Percentiles rank a stretch among this genome's conserved stretches.
Conservation (phyloP, 805 yeast genomes). For the Teunomyces atbi region DNA sequence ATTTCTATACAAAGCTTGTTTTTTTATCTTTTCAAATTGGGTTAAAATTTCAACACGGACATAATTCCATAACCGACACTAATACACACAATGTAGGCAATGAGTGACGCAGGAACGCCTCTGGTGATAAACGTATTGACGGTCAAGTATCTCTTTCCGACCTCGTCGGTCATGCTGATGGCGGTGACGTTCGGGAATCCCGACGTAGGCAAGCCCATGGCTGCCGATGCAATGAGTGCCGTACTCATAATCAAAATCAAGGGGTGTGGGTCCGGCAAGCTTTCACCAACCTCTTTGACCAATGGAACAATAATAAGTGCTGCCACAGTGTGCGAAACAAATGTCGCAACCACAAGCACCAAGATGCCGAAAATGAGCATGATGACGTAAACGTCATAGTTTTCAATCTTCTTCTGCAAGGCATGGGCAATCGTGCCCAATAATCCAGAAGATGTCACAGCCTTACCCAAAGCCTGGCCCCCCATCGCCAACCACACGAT, state of each 20-base stretch:
- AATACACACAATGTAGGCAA: conserved; percentile 69
- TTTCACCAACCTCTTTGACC: conserved; percentile 83
- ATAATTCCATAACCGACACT: conserved; percentile 78
- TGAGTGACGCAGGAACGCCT: conserved; percentile 84
- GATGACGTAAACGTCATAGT: conserved; percentile 44
- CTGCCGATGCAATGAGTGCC: conserved; percentile 79
- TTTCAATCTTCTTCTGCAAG: conserved; percentile 40
- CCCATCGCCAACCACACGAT: conserved; percentile 56
- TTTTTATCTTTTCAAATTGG: neutral
- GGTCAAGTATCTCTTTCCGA: conserved; percentile 85
- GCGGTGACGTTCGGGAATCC: conserved; percentile 99
- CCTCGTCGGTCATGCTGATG: conserved; percentile 87
- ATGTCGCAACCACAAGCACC: conserved; percentile 83
- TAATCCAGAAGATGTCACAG: conserved; percentile 49
- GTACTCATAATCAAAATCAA: conserved; percentile 68
- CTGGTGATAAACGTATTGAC: conserved; percentile 83
- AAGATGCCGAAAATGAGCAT: conserved; percentile 64
- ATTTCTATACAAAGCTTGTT: too few relatives aligned
- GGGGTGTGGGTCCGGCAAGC: conserved; percentile 78
- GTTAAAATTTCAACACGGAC: conserved; percentile 24
- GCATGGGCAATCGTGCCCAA: conserved; percentile 46
- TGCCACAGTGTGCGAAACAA: conserved; percentile 96
- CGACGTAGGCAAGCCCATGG: conserved; percentile 97
- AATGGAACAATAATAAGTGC: conserved; percentile 90
- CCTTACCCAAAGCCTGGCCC: conserved; percentile 53